Conservation (phyloP, 2,329 filamentous ascomycete species). For the Scorias spongiosa region DNA sequence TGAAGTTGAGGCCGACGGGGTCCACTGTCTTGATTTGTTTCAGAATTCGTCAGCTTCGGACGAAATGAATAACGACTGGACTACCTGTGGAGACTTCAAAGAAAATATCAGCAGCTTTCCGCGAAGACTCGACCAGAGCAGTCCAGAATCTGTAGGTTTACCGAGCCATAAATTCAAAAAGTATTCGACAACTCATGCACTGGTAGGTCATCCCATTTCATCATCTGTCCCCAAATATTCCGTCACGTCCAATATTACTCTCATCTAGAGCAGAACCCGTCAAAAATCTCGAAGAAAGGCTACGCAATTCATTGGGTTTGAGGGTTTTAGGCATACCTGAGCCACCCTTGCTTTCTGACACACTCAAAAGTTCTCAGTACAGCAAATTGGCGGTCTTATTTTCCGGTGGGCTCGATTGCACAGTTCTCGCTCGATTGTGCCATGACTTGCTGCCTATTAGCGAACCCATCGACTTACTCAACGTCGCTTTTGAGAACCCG, state of each 20-base stretch:
- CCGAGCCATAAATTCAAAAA: slow-evolving; percentile 1
- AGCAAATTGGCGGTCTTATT: slow-evolving; percentile 66
- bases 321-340: slow-evolving; percentile 47
- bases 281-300: slow-evolving; percentile 7
- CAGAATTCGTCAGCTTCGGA: neutral
- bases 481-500: slow-evolving; percentile 96
- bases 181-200: slow-evolving; percentile 12
- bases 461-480: slow-evolving; percentile 72
- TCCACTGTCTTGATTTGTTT: slow-evolving; percentile 52
- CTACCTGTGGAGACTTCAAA: slow-evolving; percentile 3
- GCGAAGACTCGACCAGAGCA: slow-evolving; percentile 1
- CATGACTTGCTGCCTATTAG: slow-evolving; percentile 57
- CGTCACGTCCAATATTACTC: slow-evolving; percentile 4
- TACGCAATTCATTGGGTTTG: slow-evolving; percentile 12
- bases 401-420: slow-evolving; percentile 88
- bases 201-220: slow-evolving; percentile 21
- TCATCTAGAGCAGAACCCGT: slow-evolving; percentile 11
- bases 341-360: slow-evolving; percentile 2
- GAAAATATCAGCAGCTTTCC: slow-evolving; percentile 6
- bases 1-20: slow-evolving; percentile 73
- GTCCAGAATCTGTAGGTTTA: slow-evolving; percentile 11
- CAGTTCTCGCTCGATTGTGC: slow-evolving; percentile 63
- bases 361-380: slow-evolving; percentile 5
- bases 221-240: slow-evolving; percentile 12
- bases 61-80: slow-evolving; percentile 1